A percentile compares a stretch with the other conserved stretches of the same genome.
phyloP scores from a whole-genome alignment of 805 yeast genomes.

The Candida chauliodis region DNA sequence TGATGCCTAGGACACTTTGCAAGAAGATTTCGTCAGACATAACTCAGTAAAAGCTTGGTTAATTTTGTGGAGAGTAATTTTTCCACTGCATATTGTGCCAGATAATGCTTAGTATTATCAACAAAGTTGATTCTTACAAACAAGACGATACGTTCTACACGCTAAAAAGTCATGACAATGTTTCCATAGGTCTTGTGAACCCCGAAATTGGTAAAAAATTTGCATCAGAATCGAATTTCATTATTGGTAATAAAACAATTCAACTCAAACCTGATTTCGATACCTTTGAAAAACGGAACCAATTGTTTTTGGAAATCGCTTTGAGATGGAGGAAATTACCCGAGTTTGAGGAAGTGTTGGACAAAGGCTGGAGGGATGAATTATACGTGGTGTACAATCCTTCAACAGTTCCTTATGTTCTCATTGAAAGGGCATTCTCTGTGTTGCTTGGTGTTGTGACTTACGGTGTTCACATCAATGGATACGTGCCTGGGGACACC shows the following conservation, averaged over 20 bases:
- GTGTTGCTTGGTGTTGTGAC: constrained; percentile 82
- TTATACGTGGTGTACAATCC: constrained; percentile 68
- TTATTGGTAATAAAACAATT: constrained; percentile 20
- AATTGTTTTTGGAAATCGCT: constrained; percentile 43
- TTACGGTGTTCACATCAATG: constrained; percentile 86
- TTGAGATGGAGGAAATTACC: constrained; percentile 29
- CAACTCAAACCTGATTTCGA: constrained; percentile 25
- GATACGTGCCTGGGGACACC: constrained; percentile 51
- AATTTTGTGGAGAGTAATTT: not conserved
- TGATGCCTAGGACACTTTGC: not conserved
- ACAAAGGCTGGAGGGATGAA: constrained; percentile 83
- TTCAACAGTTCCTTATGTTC: constrained; percentile 52
- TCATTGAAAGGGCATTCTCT: constrained; percentile 77
- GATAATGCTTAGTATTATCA: constrained; percentile 16
- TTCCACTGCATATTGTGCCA: not conserved
- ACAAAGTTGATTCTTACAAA: constrained; percentile 30
- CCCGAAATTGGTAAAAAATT: constrained; percentile 22
- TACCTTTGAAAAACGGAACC: constrained; percentile 40
- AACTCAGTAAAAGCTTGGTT: too few relatives aligned
- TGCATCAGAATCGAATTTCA: constrained; percentile 11
- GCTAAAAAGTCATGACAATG: constrained; percentile 28
- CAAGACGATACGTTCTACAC: constrained; percentile 16
- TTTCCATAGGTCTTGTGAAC: constrained; percentile 27
- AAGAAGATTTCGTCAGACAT: constrained; percentile 3
- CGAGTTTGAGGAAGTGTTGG: constrained; percentile 27